Conservation (phyloP, 768 basidiomycete species). For the Dacryopinax spathularia region DNA sequence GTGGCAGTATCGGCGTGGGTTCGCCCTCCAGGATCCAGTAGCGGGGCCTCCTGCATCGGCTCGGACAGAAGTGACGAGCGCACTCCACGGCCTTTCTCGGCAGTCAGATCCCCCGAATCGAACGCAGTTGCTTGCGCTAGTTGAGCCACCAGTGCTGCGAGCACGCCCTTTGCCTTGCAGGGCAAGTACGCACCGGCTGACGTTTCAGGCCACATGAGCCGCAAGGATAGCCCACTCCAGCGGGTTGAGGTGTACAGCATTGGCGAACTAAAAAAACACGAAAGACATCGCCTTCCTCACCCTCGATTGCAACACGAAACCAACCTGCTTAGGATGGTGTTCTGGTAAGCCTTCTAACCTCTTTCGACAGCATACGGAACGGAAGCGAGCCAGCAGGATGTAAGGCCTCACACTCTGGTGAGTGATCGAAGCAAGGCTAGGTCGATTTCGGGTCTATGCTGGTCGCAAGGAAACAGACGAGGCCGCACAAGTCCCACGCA, state of each 20-base stretch:
- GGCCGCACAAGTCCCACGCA: too few relatives aligned
- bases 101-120: constrained; percentile 64
- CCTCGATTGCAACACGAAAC: constrained; percentile 80
- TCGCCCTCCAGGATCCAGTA: constrained; percentile 57
- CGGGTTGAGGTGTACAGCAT: constrained; percentile 65
- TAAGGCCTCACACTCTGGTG: constrained; percentile 68
- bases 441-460: constrained; percentile 94
- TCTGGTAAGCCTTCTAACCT: constrained; percentile 74
- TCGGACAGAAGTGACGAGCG: constrained; percentile 68
- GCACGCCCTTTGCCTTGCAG: constrained; percentile 47
- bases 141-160: constrained; percentile 62
- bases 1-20: constrained; percentile 59
- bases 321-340: constrained; percentile 83
- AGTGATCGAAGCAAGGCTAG: constrained; percentile 94
- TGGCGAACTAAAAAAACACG: constrained; percentile 67
- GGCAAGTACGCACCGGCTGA: constrained; percentile 42
- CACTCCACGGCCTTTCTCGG: constrained; percentile 60
- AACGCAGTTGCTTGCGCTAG: constrained; percentile 61
- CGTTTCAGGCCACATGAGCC: constrained; percentile 48
- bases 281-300: constrained; percentile 71
- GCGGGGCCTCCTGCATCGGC: constrained; percentile 49
- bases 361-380: constrained; percentile 74
- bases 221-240: constrained; percentile 67
- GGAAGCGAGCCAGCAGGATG: constrained; percentile 66
- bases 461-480: constrained; percentile 91